phyloP scores from a whole-genome alignment of 441 rosid genomes.

The Melianthus villosus region DNA sequence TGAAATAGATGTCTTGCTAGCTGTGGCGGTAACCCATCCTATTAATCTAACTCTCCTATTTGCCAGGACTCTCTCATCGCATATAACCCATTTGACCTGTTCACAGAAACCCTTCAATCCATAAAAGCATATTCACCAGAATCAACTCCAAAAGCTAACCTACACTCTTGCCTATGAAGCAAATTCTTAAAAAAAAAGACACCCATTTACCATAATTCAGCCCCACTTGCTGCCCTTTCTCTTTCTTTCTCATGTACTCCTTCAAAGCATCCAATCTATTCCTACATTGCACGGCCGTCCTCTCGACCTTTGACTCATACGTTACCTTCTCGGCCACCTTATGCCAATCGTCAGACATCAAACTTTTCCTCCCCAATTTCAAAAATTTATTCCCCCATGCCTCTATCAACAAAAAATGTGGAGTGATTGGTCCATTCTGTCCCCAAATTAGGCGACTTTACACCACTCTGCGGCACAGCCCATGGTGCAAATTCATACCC shows the following conservation, averaged over 20 bases:
- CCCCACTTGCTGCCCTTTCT: constrained; percentile 21
- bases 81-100: constrained; percentile 61
- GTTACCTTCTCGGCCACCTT: constrained; percentile 93
- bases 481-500: constrained; percentile 75
- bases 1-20: too few relatives aligned
- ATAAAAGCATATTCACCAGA: constrained; percentile 66
- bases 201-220: constrained; percentile 49
- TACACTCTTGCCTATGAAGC: constrained; percentile 48
- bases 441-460: constrained; percentile 43
- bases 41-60: constrained; percentile 39
- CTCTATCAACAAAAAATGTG: constrained; percentile 59
- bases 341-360: constrained; percentile 80
- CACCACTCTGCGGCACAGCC: constrained; percentile 27
- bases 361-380: constrained; percentile 71
- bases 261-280: constrained; percentile 69
- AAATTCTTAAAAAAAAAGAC: constrained; percentile 58
- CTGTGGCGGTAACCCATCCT: constrained; percentile 63
- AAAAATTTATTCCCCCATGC: constrained; percentile 82
- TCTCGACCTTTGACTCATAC: constrained; percentile 48
- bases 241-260: constrained; percentile 78
- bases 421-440: constrained; percentile 84
- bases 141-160: constrained; percentile 76
- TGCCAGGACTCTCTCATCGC: constrained; percentile 79
- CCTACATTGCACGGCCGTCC: constrained; percentile 67
- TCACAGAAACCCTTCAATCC: constrained; percentile 44